These are phyloP conservation scores for Trichoderma polysporum DNA, from an alignment of 2,329 filamentous ascomycete species.

Conservation along the genomic window DNA sequence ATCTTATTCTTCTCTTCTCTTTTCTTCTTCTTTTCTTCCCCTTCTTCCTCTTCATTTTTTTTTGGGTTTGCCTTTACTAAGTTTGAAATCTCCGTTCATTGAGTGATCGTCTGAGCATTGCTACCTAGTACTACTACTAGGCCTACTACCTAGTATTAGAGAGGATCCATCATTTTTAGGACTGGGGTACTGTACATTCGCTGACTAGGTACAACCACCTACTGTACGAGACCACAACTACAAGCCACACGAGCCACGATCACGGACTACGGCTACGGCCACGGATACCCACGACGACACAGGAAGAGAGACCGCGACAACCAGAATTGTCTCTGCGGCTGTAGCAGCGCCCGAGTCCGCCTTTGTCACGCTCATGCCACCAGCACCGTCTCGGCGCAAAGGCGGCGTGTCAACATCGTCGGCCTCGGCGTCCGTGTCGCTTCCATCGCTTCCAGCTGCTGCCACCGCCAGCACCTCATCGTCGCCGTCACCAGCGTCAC, in stretches of 20 bases:
- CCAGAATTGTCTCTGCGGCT: constrained; percentile 4
- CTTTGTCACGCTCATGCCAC: constrained; percentile 25
- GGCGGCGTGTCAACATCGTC: constrained; percentile 27
- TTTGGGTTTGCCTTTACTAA: neutral
- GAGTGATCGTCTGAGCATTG: neutral
- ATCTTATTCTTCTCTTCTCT: neutral
- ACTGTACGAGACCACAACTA: neutral
- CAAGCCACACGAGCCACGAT: constrained; percentile 1
- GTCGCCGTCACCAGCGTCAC: constrained; percentile 24
- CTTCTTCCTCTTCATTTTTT: neutral
- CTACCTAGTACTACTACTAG: neutral
- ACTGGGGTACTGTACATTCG: neutral
- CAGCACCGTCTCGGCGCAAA: constrained; percentile 24
- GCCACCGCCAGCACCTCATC: constrained; percentile 5
- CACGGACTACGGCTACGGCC: neutral
- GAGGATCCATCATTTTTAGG: neutral
- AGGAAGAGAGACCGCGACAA: neutral
- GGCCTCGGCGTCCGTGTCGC: constrained; percentile 26
- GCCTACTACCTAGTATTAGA: no score
- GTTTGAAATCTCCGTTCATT: neutral
- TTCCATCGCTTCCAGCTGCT: constrained; percentile 25
- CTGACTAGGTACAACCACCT: neutral
- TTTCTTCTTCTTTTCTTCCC: neutral
- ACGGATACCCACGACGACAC: neutral
- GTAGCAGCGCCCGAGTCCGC: constrained; percentile 11